Evolutionary conservation across 768 basidiomycete species (phyloP).

Genomic region (Lactarius sp.): DNA sequence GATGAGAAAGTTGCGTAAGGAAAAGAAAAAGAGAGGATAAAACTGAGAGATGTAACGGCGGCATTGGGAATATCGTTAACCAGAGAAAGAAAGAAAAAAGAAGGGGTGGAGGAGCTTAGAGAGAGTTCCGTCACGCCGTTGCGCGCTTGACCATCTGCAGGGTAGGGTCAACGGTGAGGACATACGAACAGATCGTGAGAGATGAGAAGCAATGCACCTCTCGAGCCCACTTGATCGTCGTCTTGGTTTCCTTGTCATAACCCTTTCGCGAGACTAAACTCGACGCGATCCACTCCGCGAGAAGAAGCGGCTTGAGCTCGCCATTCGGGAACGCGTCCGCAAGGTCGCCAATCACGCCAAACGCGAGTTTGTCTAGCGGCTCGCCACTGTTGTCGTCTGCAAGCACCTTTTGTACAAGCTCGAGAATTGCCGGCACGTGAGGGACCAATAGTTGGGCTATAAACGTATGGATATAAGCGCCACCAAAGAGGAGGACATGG

Average conservation of each 20-base stretch:
- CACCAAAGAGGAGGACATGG: not conserved
- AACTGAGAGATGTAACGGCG: constrained; percentile 37
- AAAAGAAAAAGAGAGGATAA: constrained; percentile 16
- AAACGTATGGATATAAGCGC: not conserved
- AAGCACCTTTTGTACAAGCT: constrained; percentile 73
- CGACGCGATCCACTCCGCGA: constrained; percentile 72
- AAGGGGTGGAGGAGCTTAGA: not conserved
- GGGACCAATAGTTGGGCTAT: constrained; percentile 55
- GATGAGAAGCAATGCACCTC: constrained; percentile 52
- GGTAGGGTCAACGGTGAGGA: not conserved
- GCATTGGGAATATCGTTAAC: constrained; percentile 27
- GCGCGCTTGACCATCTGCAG: constrained; percentile 73
- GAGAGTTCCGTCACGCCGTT: constrained; percentile 34
- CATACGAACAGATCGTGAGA: constrained; percentile 4
- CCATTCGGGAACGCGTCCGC: constrained; percentile 83
- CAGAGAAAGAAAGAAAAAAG: constrained; percentile 3
- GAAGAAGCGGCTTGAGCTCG: constrained; percentile 72
- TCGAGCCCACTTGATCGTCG: constrained; percentile 88
- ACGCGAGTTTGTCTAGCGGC: constrained; percentile 61
- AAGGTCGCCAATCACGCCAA: constrained; percentile 90
- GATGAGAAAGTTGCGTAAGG: constrained; percentile 14
- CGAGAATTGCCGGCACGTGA: constrained; percentile 68
- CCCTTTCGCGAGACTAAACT: constrained; percentile 72
- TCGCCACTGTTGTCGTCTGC: constrained; percentile 83
- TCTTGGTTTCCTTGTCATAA: constrained; percentile 74